Evolutionary conservation across 768 basidiomycete species (phyloP), one percentile per base, ranked within the genome.

Genomic region (Russula earlei): DNA sequence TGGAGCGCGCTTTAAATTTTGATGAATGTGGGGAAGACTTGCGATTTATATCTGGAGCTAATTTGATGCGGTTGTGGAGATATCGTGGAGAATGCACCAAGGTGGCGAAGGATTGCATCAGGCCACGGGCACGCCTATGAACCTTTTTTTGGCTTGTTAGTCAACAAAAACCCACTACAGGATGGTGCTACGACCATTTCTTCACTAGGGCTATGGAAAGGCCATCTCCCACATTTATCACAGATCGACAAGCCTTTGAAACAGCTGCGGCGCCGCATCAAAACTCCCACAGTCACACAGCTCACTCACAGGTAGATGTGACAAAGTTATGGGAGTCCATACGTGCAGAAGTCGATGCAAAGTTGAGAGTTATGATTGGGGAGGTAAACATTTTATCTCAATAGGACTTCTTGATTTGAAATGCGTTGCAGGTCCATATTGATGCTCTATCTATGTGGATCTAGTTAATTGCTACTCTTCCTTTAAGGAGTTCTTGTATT

Each of bases 171-270:
- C 22, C 17, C 31, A 10, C 44, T 24, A 25, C 56, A 19, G 45
- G 45, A 19, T 57, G 56, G 50, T 57, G 56, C 50, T 38, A 52
- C 19, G 20, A 27, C 12, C 31, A 57, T 17, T 57, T 52, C 40
- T 50, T 33, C 15, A n/a, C 14, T 5, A 52, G 56, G 19, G 34
- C 20, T 11, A 31, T 14, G 7, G 20, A 38, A 11, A 42, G 5
- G 24, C 50, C 50, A 10, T 51, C 56, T 15, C 50, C 56, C n/a
- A 47, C 33, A 41, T 37, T 5, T 7, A 20, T 52, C 22, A 29
- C 56, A 5, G 24, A 57, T 57, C 44, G 56, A 20, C 5, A 0
- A 10, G 56, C 44, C 15, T 57, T 52, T 45, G 50, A 57, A 36
- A 22, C n/a, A 8, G 38, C 29, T 19, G 24, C 47, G 24, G 4